Conservation (phyloP, 2,329 filamentous ascomycete genomes). For the Colletotrichum higginsianum region DNA sequence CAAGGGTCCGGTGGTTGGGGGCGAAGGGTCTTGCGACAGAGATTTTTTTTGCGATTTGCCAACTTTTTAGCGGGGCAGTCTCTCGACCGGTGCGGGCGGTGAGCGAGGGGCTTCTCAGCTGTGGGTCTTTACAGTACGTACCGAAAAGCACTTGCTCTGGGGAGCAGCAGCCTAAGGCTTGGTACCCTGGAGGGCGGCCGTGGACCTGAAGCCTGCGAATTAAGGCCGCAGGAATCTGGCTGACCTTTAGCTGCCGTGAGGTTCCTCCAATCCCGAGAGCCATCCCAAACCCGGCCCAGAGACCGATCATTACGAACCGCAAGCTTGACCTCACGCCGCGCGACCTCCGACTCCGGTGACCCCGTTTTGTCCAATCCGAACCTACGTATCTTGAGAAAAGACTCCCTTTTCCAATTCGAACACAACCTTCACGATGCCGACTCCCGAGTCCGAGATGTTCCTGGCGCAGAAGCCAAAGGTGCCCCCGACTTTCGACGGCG, state of each 20-base stretch:
- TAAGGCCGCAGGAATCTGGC: conserved; percentile 38
- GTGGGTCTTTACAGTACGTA: conserved; percentile 28
- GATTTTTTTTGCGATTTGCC: conserved; percentile 43
- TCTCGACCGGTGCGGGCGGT: conserved; percentile 37
- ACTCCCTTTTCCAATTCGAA: not conserved
- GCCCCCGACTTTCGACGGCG: conserved; percentile 86
- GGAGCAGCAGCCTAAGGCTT: not conserved
- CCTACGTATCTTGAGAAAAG: not conserved
- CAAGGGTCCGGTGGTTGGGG: conserved; percentile 41
- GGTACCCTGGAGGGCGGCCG: not conserved
- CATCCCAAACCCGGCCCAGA: conserved; percentile 31
- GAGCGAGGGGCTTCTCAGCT: conserved; percentile 25
- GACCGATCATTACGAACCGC: conserved; percentile 28
- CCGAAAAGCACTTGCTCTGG: conserved; percentile 18
- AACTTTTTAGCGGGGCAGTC: conserved; percentile 39
- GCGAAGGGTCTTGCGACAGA: conserved; percentile 42
- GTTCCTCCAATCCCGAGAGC: conserved; percentile 34
- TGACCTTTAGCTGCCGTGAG: conserved; percentile 32
- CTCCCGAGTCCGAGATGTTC: conserved; percentile 85
- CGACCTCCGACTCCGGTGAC: conserved; percentile 24
- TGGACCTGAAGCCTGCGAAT: conserved; percentile 35
- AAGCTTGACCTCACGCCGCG: conserved; percentile 33
- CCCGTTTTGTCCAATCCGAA: conserved; percentile 21
- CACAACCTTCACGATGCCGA: conserved; percentile 74
- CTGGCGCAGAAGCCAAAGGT: conserved; percentile 88